Percentiles rank a stretch among this genome's conserved stretches.
Conservation (phyloP, 495 filamentous ascomycete species). For the Hypoxylon rickii region DNA sequence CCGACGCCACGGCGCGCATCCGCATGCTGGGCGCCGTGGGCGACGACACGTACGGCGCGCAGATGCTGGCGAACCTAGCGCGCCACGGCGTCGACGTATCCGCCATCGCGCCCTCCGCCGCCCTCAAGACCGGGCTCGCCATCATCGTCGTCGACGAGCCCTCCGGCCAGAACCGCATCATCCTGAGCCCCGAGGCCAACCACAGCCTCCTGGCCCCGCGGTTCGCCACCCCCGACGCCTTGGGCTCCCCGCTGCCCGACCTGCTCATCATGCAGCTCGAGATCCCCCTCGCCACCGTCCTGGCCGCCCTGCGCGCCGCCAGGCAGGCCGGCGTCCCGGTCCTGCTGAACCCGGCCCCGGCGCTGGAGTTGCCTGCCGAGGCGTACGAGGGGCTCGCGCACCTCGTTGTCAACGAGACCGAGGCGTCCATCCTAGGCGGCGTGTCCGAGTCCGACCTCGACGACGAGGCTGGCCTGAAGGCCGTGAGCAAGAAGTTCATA, state of each 20-base stretch:
- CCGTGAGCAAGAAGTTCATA: constrained; percentile 63
- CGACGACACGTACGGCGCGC: constrained; percentile 63
- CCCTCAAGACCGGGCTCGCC: constrained; percentile 74
- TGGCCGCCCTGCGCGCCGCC: constrained; percentile 65
- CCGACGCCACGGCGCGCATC: constrained; percentile 59
- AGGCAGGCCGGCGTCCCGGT: constrained; percentile 58
- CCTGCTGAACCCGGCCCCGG: constrained; percentile 85
- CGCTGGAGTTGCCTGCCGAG: constrained; percentile 67
- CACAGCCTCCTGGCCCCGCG: constrained; percentile 42
- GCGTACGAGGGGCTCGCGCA: constrained; percentile 73
- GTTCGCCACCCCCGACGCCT: constrained; percentile 34
- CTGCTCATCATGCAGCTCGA: constrained; percentile 88
- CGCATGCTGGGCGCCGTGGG: constrained; percentile 87
- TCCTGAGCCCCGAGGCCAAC: constrained; percentile 83
- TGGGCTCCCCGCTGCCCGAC: constrained; percentile 52
- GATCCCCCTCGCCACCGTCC: constrained; percentile 72
- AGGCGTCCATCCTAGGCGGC: constrained; percentile 73
- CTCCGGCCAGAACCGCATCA: constrained; percentile 84
- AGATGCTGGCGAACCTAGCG: constrained; percentile 56
- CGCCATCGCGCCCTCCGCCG: constrained; percentile 53
- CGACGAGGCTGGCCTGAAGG: constrained; percentile 45
- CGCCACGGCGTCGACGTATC: constrained; percentile 66
- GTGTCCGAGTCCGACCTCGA: constrained; percentile 54
- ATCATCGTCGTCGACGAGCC: constrained; percentile 80
- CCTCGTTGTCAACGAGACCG: constrained; percentile 88